Evolutionary conservation across 2,329 filamentous ascomycete genomes (phyloP), one percentile per base, ranked within the genome.

Genomic region (Cercospora beticola): DNA sequence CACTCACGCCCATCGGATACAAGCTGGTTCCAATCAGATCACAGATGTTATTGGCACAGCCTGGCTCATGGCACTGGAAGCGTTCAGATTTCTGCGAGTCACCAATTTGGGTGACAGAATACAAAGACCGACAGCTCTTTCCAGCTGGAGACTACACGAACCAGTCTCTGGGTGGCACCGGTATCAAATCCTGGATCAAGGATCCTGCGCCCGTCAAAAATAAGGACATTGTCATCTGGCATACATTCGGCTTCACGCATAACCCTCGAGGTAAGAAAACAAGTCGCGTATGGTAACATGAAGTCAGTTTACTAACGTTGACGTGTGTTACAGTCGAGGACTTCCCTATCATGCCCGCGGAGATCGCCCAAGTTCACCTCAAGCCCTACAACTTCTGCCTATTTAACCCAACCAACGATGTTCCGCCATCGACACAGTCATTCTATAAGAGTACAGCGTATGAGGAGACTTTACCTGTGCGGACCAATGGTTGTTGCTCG

Each of bases 161-260:
- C 71, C 87, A 89, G 75, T 89, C 86, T 43, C 78, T 84, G 71
- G 82, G 85, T 64, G 78, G 84, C 64, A 81, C 79, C 18, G 79
- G 85, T 69, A 85, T 85, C 49, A 40, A 40, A n/a, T 40, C 36
- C 36, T 40, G 36, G 36, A 77, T 54, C 23, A 18, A 26, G 10
- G 81, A 66, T 76, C 78, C 57, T 85, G 83, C 81, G 84, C 83
- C 0, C 79, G 83, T 16, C 79, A 82, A 88, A 67, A 80, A 88
- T 68, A 82, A 83, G 4, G 86, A 88, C 74, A 80, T 88, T 10
- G 86, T 88, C 3, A 79, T 86, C 62, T 88, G 83, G 67, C 76
- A 87, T 16, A 86, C 88, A 73, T 86, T 87, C 30, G 86, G 85
- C n/a, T 82, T 88, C 68, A 88, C 86, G 28, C 86, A 88, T 70